Conservation (phyloP, 345 rosid species). For the Acer yangbiense region DNA sequence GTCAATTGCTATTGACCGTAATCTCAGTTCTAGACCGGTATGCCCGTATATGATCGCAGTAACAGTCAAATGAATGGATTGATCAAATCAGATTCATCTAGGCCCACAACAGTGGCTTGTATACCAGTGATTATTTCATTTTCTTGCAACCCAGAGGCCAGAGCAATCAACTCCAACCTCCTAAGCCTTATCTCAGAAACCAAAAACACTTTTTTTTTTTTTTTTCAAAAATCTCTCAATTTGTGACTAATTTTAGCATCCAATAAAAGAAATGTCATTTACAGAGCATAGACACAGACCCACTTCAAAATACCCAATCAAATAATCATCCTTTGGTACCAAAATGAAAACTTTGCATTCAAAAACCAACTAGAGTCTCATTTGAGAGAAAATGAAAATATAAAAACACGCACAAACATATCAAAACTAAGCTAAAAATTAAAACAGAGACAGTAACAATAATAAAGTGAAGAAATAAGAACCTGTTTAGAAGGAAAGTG, state of each 20-base stretch:
- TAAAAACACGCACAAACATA: neutral
- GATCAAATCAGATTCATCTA: conserved; percentile 62
- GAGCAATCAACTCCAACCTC: neutral
- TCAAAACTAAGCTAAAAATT: too few species aligned
- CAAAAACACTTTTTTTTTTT: too few species aligned
- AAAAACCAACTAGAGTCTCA: too few species aligned
- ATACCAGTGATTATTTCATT: conserved; percentile 61
- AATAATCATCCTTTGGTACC: neutral
- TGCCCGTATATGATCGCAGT: conserved; percentile 16
- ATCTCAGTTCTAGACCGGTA: conserved; percentile 32
- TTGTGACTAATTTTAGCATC: neutral
- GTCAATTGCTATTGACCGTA: conserved; percentile 68
- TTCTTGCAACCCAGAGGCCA: neutral
- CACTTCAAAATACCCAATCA: neutral
- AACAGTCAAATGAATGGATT: conserved; percentile 52
- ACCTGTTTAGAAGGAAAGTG: conserved; percentile 50
- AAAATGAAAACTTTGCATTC: neutral
- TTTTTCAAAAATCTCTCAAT: too few species aligned
- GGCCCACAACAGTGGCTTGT: conserved; percentile 91
- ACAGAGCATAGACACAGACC: neutral
- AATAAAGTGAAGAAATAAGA: neutral
- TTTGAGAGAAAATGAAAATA: too few species aligned
- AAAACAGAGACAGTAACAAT: too few species aligned
- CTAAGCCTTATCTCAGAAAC: too few species aligned
- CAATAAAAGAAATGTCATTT: neutral